Evolutionary conservation across 23 red algal species (phyloP).

Genomic region (Agarophyton chilense): DNA sequence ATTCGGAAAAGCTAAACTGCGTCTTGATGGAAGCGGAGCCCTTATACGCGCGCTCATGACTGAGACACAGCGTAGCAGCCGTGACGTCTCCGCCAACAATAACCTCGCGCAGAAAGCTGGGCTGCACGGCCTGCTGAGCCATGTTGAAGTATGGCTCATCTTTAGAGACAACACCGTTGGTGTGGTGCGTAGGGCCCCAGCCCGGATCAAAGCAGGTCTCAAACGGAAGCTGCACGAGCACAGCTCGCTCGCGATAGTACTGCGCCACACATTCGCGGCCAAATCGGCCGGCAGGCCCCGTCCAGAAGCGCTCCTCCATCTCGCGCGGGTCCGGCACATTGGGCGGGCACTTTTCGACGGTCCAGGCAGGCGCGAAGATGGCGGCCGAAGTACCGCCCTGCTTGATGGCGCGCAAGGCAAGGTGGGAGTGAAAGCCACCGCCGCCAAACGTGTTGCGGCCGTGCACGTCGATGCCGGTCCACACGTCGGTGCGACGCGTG

Average conservation of each 20-base stretch:
- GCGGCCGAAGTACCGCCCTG: slow-evolving; percentile 75
- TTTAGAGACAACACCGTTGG: slow-evolving; percentile 9
- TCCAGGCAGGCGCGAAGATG: slow-evolving; percentile 88
- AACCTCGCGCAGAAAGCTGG: slow-evolving; percentile 58
- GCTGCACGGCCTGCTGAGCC: slow-evolving; percentile 74
- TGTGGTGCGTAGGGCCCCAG: slow-evolving; percentile 29
- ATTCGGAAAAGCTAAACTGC: slow-evolving; percentile 48
- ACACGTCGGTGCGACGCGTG: slow-evolving; percentile 69
- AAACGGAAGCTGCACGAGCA: slow-evolving; percentile 59
- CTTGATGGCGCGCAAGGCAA: slow-evolving; percentile 67
- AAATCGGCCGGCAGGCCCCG: slow-evolving; percentile 54
- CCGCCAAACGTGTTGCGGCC: slow-evolving; percentile 90
- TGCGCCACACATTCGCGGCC: slow-evolving; percentile 66
- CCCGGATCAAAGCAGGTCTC: slow-evolving; percentile 67
- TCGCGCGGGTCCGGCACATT: slow-evolving; percentile 42
- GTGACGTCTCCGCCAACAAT: slow-evolving; percentile 53
- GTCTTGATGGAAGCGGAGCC: slow-evolving; percentile 61
- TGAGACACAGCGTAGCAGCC: slow-evolving; percentile 29
- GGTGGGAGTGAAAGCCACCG: slow-evolving; percentile 80
- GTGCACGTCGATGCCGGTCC: slow-evolving; percentile 85
- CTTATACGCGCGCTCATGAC: slow-evolving; percentile 41
- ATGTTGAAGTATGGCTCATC: slow-evolving; percentile 57
- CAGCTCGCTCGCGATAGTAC: slow-evolving; percentile 66
- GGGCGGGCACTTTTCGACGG: slow-evolving; percentile 56
- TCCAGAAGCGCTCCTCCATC: slow-evolving; percentile 71